Percentiles rank a stretch among this genome's conserved stretches.
These are phyloP conservation scores for Centella asiatica DNA, from an alignment of 129 eudicot species.

Conservation along the genomic window DNA sequence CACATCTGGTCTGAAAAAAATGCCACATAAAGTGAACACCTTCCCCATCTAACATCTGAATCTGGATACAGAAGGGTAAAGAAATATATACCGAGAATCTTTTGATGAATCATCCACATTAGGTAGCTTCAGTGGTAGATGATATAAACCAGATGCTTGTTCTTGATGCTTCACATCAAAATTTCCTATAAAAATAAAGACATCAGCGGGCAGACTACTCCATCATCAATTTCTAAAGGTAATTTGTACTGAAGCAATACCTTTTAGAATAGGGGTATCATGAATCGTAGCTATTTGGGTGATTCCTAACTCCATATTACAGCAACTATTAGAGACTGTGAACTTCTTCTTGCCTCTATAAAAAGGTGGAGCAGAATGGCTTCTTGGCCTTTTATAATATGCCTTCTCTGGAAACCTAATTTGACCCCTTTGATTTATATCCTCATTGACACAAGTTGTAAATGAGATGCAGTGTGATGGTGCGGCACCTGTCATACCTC, in stretches of 20 bases:
- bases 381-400: constrained; percentile 24
- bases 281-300: constrained; percentile 3
- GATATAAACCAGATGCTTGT: constrained; percentile 18
- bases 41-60: neutral
- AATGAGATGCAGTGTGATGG: constrained; percentile 18
- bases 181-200: neutral
- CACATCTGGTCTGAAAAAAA: constrained; percentile 32
- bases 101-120: constrained; percentile 18
- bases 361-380: constrained; percentile 88
- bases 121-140: constrained; percentile 10
- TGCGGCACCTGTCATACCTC: constrained; percentile 8
- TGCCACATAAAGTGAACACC: constrained; percentile 13
- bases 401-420: constrained; percentile 13
- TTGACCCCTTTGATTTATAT: constrained; percentile 10
- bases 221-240: neutral
- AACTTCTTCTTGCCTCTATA: constrained; percentile 44
- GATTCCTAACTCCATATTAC: constrained; percentile 14
- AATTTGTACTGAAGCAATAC: constrained; percentile 35
- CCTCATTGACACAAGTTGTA: constrained; percentile 9
- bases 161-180: neutral
- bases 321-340: constrained; percentile 16
- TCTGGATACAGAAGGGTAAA: constrained; percentile 4
- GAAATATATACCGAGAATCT: constrained; percentile 26
- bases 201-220: constrained; percentile 3
- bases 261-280: constrained; percentile 23